Percentiles rank a stretch among this genome's conserved stretches.
phyloP scores from a whole-genome alignment of 345 rosid species.

The Melaleuca alternifolia region DNA sequence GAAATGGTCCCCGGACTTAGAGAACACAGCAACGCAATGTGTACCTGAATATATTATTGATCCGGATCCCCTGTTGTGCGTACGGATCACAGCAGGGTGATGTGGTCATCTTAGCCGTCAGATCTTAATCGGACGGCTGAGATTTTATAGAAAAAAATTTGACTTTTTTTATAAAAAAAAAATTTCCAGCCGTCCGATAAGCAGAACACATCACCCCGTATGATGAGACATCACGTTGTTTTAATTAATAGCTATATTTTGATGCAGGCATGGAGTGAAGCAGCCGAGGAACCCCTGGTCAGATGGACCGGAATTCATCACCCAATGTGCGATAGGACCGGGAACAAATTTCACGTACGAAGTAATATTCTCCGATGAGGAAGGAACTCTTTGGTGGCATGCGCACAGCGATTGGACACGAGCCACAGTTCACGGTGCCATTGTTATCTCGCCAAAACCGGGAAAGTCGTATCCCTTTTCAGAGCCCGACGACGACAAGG shows the following conservation, averaged over 20 bases:
- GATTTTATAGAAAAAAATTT: too few relatives aligned
- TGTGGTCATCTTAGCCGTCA: too few relatives aligned
- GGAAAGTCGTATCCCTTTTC: slow-evolving; percentile 10
- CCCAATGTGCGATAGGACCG: slow-evolving; percentile 9
- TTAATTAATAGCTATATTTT: not conserved
- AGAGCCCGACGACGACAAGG: not conserved
- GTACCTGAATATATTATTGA: not conserved
- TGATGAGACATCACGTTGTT: not conserved
- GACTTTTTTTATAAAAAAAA: too few relatives aligned
- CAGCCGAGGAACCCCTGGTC: slow-evolving; percentile 17
- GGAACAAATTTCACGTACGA: slow-evolving; percentile 10
- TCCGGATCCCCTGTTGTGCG: too few relatives aligned
- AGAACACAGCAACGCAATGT: not conserved
- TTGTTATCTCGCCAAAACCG: slow-evolving; percentile 5
- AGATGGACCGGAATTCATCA: slow-evolving; percentile 16
- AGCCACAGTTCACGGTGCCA: slow-evolving; percentile 26
- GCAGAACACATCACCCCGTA: too few relatives aligned
- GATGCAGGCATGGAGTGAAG: slow-evolving; percentile 16
- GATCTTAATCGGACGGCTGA: too few relatives aligned
- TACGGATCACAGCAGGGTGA: too few relatives aligned
- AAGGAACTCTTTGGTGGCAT: slow-evolving; percentile 38
- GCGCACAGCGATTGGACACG: slow-evolving; percentile 33
- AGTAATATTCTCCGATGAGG: slow-evolving; percentile 8
- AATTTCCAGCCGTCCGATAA: too few relatives aligned
- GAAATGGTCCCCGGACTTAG: not conserved